phyloP scores from a whole-genome alignment of 352 stramenopile genomes.

The Pythium scleroteichum region DNA sequence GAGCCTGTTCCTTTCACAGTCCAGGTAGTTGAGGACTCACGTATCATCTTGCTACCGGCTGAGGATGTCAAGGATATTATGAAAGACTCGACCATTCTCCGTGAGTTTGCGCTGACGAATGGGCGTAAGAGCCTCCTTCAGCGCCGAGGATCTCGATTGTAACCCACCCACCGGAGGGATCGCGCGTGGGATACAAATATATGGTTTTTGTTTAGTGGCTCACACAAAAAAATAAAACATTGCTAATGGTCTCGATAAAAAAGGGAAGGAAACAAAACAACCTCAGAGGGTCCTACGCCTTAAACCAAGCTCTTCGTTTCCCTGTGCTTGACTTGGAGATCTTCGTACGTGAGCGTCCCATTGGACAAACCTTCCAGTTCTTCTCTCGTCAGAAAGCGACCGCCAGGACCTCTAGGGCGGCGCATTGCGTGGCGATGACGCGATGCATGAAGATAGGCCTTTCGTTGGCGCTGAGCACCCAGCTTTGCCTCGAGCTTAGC shows the following conservation, averaged over 20 bases:
- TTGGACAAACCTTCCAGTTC: conserved; percentile 77
- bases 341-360: conserved; percentile 61
- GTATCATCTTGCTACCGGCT: conserved; percentile 66
- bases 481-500: conserved; percentile 88
- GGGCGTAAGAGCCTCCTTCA: not conserved
- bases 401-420: conserved; percentile 75
- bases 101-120: conserved; percentile 21
- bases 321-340: conserved; percentile 41
- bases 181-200: too few relatives aligned
- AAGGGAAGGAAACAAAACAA: not conserved
- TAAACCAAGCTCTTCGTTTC: conserved; percentile 30
- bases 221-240: too few relatives aligned
- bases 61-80: conserved; percentile 61
- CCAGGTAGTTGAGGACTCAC: conserved; percentile 45
- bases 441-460: conserved; percentile 87
- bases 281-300: not conserved
- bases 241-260: too few relatives aligned
- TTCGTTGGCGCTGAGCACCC: conserved; percentile 72
- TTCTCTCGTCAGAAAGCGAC: conserved; percentile 82
- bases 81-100: conserved; percentile 34
- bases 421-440: conserved; percentile 89
- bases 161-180: too few relatives aligned
- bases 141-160: too few relatives aligned
- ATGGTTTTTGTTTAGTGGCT: too few relatives aligned
- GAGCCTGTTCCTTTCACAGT: conserved; percentile 79